These are phyloP conservation scores for Biscutella auriculata DNA, from an alignment of 441 rosid species.

Conservation along the genomic window DNA sequence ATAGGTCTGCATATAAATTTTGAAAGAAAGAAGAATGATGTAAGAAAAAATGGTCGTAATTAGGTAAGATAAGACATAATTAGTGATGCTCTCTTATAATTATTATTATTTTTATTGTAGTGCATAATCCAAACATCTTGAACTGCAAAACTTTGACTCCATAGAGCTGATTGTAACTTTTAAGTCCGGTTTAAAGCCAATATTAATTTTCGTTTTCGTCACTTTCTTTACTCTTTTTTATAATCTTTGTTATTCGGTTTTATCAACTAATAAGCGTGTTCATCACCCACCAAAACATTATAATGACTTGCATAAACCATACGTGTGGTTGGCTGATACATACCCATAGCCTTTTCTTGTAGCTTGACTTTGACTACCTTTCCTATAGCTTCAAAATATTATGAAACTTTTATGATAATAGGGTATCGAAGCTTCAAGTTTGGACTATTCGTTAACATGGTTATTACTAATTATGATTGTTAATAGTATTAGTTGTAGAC, in stretches of 20 bases:
- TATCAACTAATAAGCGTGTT: not conserved
- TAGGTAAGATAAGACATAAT: conserved; percentile 3
- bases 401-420: not conserved
- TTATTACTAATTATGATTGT: not conserved
- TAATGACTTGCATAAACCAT: not conserved
- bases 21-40: not conserved
- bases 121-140: conserved; percentile 5
- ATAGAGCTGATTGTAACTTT: not conserved
- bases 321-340: not conserved
- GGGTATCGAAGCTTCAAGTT: not conserved
- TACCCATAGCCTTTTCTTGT: conserved; percentile 6
- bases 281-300: not conserved
- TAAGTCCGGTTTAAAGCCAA: not conserved
- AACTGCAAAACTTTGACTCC: conserved; percentile 1
- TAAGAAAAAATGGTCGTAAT: not conserved
- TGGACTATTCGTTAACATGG: no score
- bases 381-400: not conserved
- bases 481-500: not conserved
- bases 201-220: not conserved
- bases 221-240: not conserved
- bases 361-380: not conserved
- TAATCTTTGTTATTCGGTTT: not conserved
- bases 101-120: conserved; percentile 11
- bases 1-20: not conserved
- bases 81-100: not conserved